Evolutionary conservation across 2,329 filamentous ascomycete genomes (phyloP).

Genomic region (Diaporthe helianthi): DNA sequence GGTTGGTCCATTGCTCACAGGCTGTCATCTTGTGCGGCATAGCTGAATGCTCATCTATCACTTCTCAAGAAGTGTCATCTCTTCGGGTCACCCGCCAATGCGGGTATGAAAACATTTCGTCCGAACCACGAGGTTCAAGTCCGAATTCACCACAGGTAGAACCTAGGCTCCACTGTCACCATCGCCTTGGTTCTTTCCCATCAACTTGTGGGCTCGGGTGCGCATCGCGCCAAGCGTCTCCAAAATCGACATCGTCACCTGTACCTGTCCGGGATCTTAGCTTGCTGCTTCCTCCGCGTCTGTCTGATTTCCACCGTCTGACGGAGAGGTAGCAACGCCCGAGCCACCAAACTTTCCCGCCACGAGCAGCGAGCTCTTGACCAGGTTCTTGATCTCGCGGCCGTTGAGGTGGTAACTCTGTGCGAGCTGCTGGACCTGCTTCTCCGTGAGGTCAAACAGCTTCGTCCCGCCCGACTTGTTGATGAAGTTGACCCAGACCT

Average conservation of each 20-base stretch:
- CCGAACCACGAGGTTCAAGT: neutral
- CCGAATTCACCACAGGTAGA: neutral
- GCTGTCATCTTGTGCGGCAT: neutral
- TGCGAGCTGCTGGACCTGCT: conserved; percentile 46
- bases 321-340: no score
- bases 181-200: neutral
- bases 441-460: conserved; percentile 42
- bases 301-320: neutral
- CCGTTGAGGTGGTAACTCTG: conserved; percentile 52
- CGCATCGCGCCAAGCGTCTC: conserved; percentile 5
- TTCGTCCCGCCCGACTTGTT: conserved; percentile 41
- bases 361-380: conserved; percentile 43
- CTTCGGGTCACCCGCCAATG: no score
- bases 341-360: neutral
- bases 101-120: neutral
- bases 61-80: neutral
- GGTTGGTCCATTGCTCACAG: no score
- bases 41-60: neutral
- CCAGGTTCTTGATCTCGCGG: conserved; percentile 58
- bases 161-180: neutral
- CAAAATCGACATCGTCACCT: neutral
- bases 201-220: conserved; percentile 11
- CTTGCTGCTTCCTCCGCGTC: neutral
- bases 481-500: conserved; percentile 46
- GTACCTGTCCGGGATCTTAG: neutral